A percentile compares a stretch with the other conserved stretches of the same genome.
These are phyloP conservation scores for Fusarium dimerum DNA, from an alignment of 2,329 filamentous ascomycete genomes.

Conservation along the genomic window DNA sequence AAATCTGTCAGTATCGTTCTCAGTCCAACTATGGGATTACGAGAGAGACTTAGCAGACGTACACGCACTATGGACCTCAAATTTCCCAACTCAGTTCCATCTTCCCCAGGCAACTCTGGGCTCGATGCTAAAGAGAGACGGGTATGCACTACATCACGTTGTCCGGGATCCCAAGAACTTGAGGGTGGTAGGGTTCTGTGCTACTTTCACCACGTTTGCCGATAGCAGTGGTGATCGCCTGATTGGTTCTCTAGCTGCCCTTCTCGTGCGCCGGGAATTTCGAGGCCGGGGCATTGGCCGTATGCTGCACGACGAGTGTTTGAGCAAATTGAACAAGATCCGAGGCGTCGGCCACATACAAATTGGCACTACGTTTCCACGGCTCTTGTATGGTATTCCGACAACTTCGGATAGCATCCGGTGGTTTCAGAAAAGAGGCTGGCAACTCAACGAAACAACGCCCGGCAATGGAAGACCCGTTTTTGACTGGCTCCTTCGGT, in stretches of 20 bases:
- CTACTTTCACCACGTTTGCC: slow-evolving; percentile 60
- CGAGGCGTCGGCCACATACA: slow-evolving; percentile 56
- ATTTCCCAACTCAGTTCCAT: slow-evolving; percentile 43
- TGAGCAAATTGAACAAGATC: slow-evolving; percentile 49
- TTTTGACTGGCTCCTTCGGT: slow-evolving; percentile 55
- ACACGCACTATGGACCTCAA: slow-evolving; percentile 51
- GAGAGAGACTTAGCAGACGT: slow-evolving; percentile 42
- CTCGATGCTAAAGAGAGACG: slow-evolving; percentile 52
- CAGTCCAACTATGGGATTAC: slow-evolving; percentile 41
- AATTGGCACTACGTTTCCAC: slow-evolving; percentile 60
- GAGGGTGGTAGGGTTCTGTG: slow-evolving; percentile 57
- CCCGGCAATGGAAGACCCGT: slow-evolving; percentile 51
- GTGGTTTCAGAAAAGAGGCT: slow-evolving; percentile 58
- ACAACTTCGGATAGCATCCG: slow-evolving; percentile 41
- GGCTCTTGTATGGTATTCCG: slow-evolving; percentile 57
- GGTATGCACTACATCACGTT: slow-evolving; percentile 59
- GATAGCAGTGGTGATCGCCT: slow-evolving; percentile 53
- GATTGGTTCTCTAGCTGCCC: slow-evolving; percentile 55
- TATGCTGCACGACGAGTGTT: slow-evolving; percentile 53
- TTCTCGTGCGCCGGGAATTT: slow-evolving; percentile 53
- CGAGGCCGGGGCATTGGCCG: slow-evolving; percentile 53
- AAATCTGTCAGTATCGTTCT: slow-evolving; percentile 40
- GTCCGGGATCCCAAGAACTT: slow-evolving; percentile 47
- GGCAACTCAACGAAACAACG: slow-evolving; percentile 47
- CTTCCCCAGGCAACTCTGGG: slow-evolving; percentile 45